Conservation (phyloP, 1,284 basidiomycete species). For the Inonotus hispidus region DNA sequence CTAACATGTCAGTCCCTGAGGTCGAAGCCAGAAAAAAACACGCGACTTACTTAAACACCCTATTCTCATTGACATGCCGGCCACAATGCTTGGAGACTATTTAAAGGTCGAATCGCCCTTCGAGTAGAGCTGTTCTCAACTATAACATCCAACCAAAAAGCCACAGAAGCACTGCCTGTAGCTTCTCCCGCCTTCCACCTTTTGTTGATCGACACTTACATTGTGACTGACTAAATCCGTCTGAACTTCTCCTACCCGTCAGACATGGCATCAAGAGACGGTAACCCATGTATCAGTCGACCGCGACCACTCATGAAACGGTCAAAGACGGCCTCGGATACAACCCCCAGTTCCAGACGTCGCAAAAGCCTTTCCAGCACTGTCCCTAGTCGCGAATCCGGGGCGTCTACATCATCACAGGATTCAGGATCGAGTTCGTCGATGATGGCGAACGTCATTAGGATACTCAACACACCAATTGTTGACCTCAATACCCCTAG, state of each 20-base stretch:
- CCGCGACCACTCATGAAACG: slow-evolving; percentile 6
- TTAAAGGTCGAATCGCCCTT: neutral
- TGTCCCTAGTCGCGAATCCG: neutral
- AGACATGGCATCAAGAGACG: neutral
- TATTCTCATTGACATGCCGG: neutral
- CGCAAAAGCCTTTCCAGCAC: no score
- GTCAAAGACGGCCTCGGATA: no score
- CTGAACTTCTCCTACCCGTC: no score
- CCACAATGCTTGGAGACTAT: neutral
- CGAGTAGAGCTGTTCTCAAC: neutral
- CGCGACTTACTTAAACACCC: neutral
- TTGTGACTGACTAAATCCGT: neutral
- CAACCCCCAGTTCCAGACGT: no score
- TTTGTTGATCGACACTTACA: neutral
- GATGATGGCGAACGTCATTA: neutral
- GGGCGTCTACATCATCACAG: neutral
- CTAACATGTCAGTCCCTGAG: neutral
- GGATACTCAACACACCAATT: slow-evolving; percentile 4
- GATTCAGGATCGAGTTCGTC: neutral
- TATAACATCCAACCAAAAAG: neutral
- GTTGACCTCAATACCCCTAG: neutral
- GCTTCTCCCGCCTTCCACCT: neutral
- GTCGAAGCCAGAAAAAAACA: neutral
- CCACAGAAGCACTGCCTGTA: neutral
- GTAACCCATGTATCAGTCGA: neutral